These are phyloP conservation scores for Herpetomonas samuelpessoai DNA, from an alignment of 208 protist species.

Conservation along the genomic window DNA sequence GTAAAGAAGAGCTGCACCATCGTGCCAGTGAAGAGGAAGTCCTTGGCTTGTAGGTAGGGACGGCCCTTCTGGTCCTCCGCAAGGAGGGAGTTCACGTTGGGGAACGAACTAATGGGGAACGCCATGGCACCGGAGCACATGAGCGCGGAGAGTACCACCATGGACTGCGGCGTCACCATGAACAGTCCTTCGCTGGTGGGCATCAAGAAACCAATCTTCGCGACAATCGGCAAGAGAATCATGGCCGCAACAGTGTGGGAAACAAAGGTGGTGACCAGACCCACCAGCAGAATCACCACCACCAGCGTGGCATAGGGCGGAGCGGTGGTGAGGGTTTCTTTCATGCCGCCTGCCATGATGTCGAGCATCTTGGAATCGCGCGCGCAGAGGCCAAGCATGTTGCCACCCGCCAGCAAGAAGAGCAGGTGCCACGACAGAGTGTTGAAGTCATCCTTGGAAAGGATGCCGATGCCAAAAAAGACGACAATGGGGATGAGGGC, in stretches of 20 bases:
- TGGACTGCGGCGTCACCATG: conserved; percentile 60
- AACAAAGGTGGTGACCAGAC: conserved; percentile 88
- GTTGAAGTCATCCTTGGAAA: conserved; percentile 92
- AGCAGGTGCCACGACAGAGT: conserved; percentile 93
- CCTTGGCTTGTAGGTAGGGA: conserved; percentile 85
- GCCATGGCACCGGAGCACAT: conserved; percentile 93
- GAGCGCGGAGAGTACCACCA: conserved; percentile 82
- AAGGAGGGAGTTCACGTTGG: conserved; percentile 92
- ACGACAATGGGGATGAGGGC: conserved; percentile 91
- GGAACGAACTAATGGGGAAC: conserved; percentile 94
- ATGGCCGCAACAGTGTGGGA: conserved; percentile 94
- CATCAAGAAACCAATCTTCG: conserved; percentile 85
- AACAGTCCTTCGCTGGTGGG: conserved; percentile 47
- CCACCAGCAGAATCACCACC: conserved; percentile 55
- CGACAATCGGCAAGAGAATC: conserved; percentile 91
- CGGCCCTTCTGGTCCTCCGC: conserved; percentile 82
- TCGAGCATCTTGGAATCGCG: conserved; percentile 83
- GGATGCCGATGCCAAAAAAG: conserved; percentile 91
- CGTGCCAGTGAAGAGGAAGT: conserved; percentile 87
- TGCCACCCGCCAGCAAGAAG: conserved; percentile 92
- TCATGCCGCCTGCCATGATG: conserved; percentile 70
- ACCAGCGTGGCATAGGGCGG: conserved; percentile 71
- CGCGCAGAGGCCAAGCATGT: conserved; percentile 92
- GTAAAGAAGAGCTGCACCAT: conserved; percentile 68
- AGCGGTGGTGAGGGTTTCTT: conserved; percentile 43